Evolutionary conservation across 2,329 filamentous ascomycete genomes (phyloP), one percentile per base, ranked within the genome.

Genomic region (Aureobasidium sp.): DNA sequence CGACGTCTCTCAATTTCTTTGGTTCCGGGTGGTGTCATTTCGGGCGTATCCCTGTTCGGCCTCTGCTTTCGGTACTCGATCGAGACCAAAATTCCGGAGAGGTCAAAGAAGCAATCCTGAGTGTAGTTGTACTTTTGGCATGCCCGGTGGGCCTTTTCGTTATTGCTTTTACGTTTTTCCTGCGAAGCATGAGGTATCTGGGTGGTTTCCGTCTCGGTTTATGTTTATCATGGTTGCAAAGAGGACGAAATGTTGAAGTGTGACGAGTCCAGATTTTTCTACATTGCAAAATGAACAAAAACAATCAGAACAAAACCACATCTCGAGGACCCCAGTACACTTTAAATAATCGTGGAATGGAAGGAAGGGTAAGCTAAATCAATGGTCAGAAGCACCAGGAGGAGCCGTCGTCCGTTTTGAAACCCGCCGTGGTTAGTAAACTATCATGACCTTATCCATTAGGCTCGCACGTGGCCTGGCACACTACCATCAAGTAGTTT

Each of bases 201-300:
- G 57, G 41, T 44, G 30, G 44, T 5, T 6, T 30, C 30, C 21
- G 45, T 59, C n/a, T 59, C 36, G 34, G 44, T 59, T 34, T 39
- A 9, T 36, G 11, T 58, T 47, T 37, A 27, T 16, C 16, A 27
- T 42, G 25, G 29, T 42, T 34, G 42, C 15, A 15, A n/a, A 37
- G 29, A 57, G 16, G 16, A 30, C 21, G 54, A 21, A 30, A 36
- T 27, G 57, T 39, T 16, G 44, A 42, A 50, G 41, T 50, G 32
- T 49, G 36, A 59, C 27, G 42, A 58, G 45, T 49, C 15, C 57
- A 59, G 45, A 59, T 42, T 59, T 50, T 37, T 39, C 21, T 21
- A 50, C 57, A 49, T 59, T 42, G 44, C 57, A 50, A 59, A 59
- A 59, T 48, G 36, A 42, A 37, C 45, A 59, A 59, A 59, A 50